Evolutionary conservation across 2,329 filamentous ascomycete species (phyloP).

Genomic region (Escovopsis weberi): DNA sequence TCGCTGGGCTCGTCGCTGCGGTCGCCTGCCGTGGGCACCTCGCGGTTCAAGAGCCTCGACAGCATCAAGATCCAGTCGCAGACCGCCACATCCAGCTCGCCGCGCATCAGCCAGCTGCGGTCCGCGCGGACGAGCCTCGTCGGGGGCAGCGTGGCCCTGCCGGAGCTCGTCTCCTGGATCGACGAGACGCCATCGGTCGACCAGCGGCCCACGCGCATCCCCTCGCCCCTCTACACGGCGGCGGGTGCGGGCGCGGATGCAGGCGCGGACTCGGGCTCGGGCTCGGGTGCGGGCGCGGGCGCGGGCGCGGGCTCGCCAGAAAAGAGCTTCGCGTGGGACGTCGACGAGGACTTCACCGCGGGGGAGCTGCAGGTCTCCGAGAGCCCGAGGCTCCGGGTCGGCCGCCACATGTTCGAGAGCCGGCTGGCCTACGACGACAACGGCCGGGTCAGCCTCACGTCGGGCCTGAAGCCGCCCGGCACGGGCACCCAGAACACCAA

Average conservation of each 20-base stretch:
- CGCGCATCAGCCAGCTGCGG: not conserved
- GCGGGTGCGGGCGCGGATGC: not conserved
- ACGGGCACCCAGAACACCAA: conserved; percentile 25
- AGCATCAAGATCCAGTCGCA: no score
- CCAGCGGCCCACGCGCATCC: conserved; percentile 1
- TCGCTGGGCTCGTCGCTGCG: no score
- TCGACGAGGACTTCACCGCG: conserved; percentile 44
- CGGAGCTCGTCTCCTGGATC: conserved; percentile 24
- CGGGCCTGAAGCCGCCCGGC: conserved; percentile 13
- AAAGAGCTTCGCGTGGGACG: conserved; percentile 40
- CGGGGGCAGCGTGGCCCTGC: conserved; percentile 11
- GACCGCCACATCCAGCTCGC: not conserved
- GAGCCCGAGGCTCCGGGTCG: conserved; percentile 36
- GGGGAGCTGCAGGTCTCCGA: conserved; percentile 40
- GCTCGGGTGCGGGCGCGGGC: no score
- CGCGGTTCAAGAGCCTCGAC: no score
- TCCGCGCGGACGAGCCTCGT: not conserved
- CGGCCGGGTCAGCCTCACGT: conserved; percentile 16
- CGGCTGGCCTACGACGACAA: conserved; percentile 19
- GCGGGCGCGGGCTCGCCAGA: conserved; percentile 23
- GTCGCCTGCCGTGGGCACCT: no score
- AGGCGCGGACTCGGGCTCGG: no score
- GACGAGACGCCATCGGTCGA: conserved; percentile 24
- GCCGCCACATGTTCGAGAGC: conserved; percentile 20
- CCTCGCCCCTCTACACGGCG: not conserved